Base-by-base conservation (phyloP, 2,329 filamentous ascomycete species). In the Stromatinia cepivora region DNA sequence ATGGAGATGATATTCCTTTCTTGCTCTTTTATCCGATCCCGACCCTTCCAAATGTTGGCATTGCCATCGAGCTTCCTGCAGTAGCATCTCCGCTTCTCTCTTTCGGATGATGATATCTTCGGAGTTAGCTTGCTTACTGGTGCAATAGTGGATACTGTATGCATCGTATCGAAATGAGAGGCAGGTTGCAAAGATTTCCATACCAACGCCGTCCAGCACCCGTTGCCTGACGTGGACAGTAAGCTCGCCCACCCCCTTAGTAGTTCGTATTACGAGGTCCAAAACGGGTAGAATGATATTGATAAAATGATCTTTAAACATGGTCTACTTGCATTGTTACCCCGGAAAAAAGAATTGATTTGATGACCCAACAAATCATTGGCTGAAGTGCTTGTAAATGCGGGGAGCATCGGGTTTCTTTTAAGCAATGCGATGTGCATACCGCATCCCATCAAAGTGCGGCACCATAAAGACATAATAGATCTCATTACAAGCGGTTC, bases 401-500 rank as follows among this genome's bases (percentile, higher is more conserved):
- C 57, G 57, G 57, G 66, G 50, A 63, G 50, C 36, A 39, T 53
- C 34, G 56, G 9, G 39, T 36, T 66, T 39, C 39, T 66, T 48
- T 6, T 65, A 25, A 39, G 62, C 62, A 66, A 46, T 36, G 36
- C 15, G 54, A 66, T 50, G 53, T 22, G 42, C 39, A 31, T 56
- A 66, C 39, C 36, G 52, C 53, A 57, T 20, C 36, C 36, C 34
- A 53, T 31, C 52, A 59, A 50, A 68, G 62, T 50, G 36, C 66
- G 57, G 57, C 48, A 63, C 42, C 31, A 28, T 25, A 10, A 46
- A 69, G 71, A 73, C 73, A 74, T 73, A 70, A 73, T 70, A 13
- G 68, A 62, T 71, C 59, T 76, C 74, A 74, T 74, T 75, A 74
- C 67, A 70, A 61, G 56, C 62, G 42, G 25, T 67, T 28, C 63